Evolutionary conservation across 2,329 filamentous ascomycete species (phyloP).

Genomic region (Penicillium sp.): DNA sequence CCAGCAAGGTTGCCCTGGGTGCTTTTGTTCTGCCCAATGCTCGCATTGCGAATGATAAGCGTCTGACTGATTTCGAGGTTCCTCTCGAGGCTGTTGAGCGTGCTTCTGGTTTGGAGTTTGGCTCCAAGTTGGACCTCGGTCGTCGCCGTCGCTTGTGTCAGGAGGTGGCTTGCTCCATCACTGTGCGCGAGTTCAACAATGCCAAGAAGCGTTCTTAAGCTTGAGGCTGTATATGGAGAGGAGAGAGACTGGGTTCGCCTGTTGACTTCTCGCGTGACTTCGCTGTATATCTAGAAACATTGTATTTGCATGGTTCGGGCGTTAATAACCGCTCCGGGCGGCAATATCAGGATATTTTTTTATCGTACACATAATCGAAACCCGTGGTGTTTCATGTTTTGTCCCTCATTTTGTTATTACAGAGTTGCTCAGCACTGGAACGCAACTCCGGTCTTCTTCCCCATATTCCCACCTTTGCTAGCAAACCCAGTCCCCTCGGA

Average conservation of each 20-base stretch:
- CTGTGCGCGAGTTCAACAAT: slow-evolving; percentile 74
- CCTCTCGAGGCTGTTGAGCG: slow-evolving; percentile 89
- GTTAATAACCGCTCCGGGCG: slow-evolving; percentile 18
- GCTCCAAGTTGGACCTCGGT: slow-evolving; percentile 68
- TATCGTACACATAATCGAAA: slow-evolving; percentile 8
- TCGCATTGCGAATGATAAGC: slow-evolving; percentile 80
- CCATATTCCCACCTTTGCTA: slow-evolving; percentile 76
- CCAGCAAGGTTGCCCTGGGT: slow-evolving; percentile 78
- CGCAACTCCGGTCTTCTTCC: slow-evolving; percentile 72
- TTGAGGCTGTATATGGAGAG: neutral
- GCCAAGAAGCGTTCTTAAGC: slow-evolving; percentile 46
- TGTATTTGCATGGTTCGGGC: slow-evolving; percentile 26
- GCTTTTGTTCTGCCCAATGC: slow-evolving; percentile 96
- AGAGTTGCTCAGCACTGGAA: slow-evolving; percentile 67
- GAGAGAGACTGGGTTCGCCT: neutral
- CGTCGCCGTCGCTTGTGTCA: slow-evolving; percentile 78
- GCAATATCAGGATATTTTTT: slow-evolving; percentile 13
- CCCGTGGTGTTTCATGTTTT: neutral
- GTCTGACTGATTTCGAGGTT: slow-evolving; percentile 88
- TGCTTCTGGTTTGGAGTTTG: slow-evolving; percentile 89
- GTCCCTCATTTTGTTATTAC: neutral
- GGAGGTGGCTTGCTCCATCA: slow-evolving; percentile 78
- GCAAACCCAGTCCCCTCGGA: slow-evolving; percentile 93
- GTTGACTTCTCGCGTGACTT: slow-evolving; percentile 5
- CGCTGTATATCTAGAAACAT: slow-evolving; percentile 24